A percentile compares a stretch with the other conserved stretches of the same genome.
phyloP scores from a whole-genome alignment of 768 basidiomycete species.

The Rhodocollybia butyracea region DNA sequence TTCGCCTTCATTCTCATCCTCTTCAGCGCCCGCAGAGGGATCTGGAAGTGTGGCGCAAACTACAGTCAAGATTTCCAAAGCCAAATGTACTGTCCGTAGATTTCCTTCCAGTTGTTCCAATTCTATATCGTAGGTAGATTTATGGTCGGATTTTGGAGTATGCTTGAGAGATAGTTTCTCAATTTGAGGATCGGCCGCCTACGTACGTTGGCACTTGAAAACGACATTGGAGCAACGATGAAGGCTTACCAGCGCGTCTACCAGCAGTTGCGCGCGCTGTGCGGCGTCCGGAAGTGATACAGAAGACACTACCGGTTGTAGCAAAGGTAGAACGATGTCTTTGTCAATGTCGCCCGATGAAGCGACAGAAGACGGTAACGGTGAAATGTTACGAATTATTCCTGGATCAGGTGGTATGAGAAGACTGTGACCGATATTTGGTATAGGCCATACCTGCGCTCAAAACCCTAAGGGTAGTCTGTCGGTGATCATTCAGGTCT shows the following conservation, averaged over 20 bases:
- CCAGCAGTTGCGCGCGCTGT: conserved; percentile 46
- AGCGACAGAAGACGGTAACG: conserved; percentile 61
- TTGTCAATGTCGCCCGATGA: conserved; percentile 68
- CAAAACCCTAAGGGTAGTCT: conserved; percentile 57
- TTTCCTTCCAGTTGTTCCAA: conserved; percentile 70
- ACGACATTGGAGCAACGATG: background rate
- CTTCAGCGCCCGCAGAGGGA: conserved; percentile 43
- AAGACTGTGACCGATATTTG: background rate
- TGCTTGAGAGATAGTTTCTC: conserved; percentile 61
- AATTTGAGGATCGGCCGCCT: conserved; percentile 49
- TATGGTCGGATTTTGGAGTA: conserved; percentile 75
- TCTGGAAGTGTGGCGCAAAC: conserved; percentile 87
- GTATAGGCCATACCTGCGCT: conserved; percentile 62
- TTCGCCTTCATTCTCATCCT: conserved; percentile 27
- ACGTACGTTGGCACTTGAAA: background rate
- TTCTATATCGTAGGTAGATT: conserved; percentile 61
- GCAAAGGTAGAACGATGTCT: conserved; percentile 67
- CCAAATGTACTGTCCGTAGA: conserved; percentile 72
- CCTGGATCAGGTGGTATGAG: conserved; percentile 35
- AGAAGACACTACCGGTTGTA: conserved; percentile 63
- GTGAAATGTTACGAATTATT: conserved; percentile 72
- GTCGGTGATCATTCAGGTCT: conserved; percentile 44
- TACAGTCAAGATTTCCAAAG: conserved; percentile 86
- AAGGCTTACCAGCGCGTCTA: conserved; percentile 45
- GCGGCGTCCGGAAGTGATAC: conserved; percentile 51